Evolutionary conservation across 2,329 filamentous ascomycete genomes (phyloP).

Genomic region (Corniculantispora saksenae): DNA sequence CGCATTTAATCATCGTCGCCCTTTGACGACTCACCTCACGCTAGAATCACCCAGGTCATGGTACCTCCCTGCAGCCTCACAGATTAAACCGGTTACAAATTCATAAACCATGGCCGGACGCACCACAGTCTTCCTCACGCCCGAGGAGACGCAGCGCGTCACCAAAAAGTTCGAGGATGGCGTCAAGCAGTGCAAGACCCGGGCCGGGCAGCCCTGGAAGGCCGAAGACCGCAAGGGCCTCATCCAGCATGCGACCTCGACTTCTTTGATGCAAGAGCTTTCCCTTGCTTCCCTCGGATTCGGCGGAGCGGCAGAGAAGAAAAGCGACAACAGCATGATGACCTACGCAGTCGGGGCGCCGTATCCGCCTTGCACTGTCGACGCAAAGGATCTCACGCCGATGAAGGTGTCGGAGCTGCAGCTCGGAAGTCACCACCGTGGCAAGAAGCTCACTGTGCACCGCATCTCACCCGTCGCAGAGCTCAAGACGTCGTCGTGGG

Average conservation of each 20-base stretch:
- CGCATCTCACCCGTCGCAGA: constrained; percentile 30
- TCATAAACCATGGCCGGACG: constrained; percentile 25
- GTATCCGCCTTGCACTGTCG: constrained; percentile 29
- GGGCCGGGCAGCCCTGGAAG: constrained; percentile 25
- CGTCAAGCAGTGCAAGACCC: constrained; percentile 26
- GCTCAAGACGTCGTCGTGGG: constrained; percentile 31
- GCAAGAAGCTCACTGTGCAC: constrained; percentile 27
- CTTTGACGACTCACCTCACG: neutral
- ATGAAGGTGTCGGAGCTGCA: constrained; percentile 29
- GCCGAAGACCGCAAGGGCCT: constrained; percentile 23
- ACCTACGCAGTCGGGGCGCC: constrained; percentile 30
- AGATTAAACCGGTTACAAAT: neutral
- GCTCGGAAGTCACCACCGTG: constrained; percentile 35
- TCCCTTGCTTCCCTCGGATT: constrained; percentile 23
- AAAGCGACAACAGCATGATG: constrained; percentile 27
- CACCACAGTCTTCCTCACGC: constrained; percentile 35
- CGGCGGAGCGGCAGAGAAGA: constrained; percentile 17
- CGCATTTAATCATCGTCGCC: neutral
- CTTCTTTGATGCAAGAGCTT: constrained; percentile 37
- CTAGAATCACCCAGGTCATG: neutral
- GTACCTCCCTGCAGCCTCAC: neutral
- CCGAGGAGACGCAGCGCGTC: constrained; percentile 32
- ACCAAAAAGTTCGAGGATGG: constrained; percentile 26
- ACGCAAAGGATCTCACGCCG: constrained; percentile 25
- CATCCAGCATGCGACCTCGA: constrained; percentile 29